Base-by-base conservation (phyloP, 2,329 filamentous ascomycete genomes). In the Amylocarpus encephaloides region DNA sequence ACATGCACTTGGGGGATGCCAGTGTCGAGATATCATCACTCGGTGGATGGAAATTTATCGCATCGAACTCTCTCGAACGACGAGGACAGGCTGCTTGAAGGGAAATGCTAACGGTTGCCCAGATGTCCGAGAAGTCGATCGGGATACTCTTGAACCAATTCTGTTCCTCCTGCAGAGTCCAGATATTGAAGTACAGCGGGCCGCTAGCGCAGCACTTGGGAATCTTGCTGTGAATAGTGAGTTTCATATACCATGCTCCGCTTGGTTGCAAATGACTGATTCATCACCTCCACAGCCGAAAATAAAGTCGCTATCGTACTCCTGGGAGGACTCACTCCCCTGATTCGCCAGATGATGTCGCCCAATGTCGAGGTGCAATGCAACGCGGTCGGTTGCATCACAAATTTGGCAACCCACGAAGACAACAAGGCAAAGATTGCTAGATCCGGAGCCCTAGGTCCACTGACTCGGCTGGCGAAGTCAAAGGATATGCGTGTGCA, bases 371-470 rank as follows among this genome's bases (percentile, higher is more conserved):
- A 98, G 68, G 93, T 98, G 22, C 93, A 98, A 71, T 98, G 93
- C 76, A 98, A 98, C 69, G 93, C 93, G 39, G 93, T 98, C 54
- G 93, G 93, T 46, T 98, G 93, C 73, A 98, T 98, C 68, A 98
- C 93, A 41, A 98, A 98, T 67, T 73, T 98, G 50, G 93, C 93
- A 48, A 98, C 93, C 2, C 93, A 98, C 65, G 93, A 98, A 72
- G 93, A 97, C 62, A 98, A 98, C 74, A 98, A 98, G 73, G 91
- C 93, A 51, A 96, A 95, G 73, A 98, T 98, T 68, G 93, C 93
- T 60, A 82, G 89, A 54, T 98, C 93, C 3, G 93, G 93, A 51
- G 93, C 93, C 48, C 77, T 98, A 50, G 88, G 86, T 6, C 93
- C 93, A 7, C 74, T 98, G 60, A 98, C 93, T 41, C 82, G 88